These are phyloP conservation scores for Chaetomidium leptoderma DNA, from an alignment of 495 filamentous ascomycete species.

Conservation along the genomic window DNA sequence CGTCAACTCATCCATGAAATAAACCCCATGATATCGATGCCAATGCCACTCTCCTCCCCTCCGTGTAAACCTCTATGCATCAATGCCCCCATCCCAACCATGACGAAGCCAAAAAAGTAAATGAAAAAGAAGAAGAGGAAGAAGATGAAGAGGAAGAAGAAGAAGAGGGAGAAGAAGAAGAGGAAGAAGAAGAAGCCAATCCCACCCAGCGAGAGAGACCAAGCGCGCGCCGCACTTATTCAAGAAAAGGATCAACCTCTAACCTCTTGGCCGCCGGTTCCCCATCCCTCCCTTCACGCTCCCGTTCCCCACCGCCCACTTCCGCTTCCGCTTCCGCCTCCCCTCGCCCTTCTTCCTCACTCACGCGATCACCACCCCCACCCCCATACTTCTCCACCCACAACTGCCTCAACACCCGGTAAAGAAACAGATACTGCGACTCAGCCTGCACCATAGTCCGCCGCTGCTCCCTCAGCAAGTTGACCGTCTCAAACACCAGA, in stretches of 20 bases:
- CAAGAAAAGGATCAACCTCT: constrained; percentile 40
- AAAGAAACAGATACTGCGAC: constrained; percentile 81
- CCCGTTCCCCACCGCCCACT: constrained; percentile 24
- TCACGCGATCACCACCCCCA: constrained; percentile 22
- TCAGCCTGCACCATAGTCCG: constrained; percentile 96
- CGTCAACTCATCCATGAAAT: too few relatives aligned
- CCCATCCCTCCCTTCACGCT: too few relatives aligned
- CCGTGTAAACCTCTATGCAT: too few relatives aligned
- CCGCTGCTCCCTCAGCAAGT: constrained; percentile 78
- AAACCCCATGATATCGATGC: too few relatives aligned
- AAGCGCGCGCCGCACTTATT: too few relatives aligned
- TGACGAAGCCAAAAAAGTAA: too few relatives aligned
- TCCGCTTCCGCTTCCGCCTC: constrained; percentile 32
- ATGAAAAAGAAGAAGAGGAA: too few relatives aligned
- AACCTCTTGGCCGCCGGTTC: constrained; percentile 47
- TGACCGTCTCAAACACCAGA: constrained; percentile 65
- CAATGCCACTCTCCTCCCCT: too few relatives aligned
- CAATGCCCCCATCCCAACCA: too few relatives aligned
- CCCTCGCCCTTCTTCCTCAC: constrained; percentile 40
- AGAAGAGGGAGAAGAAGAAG: too few relatives aligned
- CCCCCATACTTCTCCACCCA: constrained; percentile 55
- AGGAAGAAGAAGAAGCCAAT: background rate
- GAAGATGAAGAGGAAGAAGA: too few relatives aligned
- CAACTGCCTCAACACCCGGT: constrained; percentile 74
- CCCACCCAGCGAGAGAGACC: background rate